Evolutionary conservation across 2,329 filamentous ascomycete species (phyloP).

Genomic region (Aspergillus viridinutans): DNA sequence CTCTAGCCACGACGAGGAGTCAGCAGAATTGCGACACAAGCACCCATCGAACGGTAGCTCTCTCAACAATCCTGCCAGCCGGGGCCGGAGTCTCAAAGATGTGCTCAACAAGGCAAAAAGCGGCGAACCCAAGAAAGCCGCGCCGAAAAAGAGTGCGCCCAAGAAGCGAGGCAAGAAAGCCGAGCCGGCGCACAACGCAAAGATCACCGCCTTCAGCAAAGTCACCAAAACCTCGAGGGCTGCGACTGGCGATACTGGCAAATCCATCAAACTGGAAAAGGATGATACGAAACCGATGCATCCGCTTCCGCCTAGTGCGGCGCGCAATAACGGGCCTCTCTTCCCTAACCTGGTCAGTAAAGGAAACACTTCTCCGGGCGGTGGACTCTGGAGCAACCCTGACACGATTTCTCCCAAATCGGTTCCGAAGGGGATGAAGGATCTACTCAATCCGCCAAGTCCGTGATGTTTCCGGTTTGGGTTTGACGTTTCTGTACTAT

Average conservation of each 20-base stretch:
- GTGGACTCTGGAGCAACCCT: constrained; percentile 10
- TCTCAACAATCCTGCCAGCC: constrained; percentile 27
- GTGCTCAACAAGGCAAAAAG: constrained; percentile 19
- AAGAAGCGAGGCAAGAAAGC: constrained; percentile 23
- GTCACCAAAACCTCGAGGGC: constrained; percentile 29
- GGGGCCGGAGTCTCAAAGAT: constrained; percentile 24
- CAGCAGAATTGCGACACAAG: constrained; percentile 20
- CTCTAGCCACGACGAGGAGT: constrained; percentile 37
- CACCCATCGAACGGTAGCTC: constrained; percentile 10
- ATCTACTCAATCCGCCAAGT: constrained; percentile 15
- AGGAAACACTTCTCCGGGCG: constrained; percentile 9
- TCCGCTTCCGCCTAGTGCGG: constrained; percentile 30
- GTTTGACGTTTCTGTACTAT: constrained; percentile 1
- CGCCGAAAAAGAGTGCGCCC: constrained; percentile 19
- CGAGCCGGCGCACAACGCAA: constrained; percentile 20
- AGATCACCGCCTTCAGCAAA: constrained; percentile 31
- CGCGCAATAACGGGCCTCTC: constrained; percentile 35
- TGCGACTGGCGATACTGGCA: constrained; percentile 13
- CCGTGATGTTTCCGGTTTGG: constrained; percentile 6
- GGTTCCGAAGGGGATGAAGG: constrained; percentile 21
- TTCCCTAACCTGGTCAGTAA: constrained; percentile 22
- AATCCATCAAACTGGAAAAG: constrained; percentile 23
- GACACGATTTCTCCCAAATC: constrained; percentile 23
- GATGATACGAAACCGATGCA: constrained; percentile 32
- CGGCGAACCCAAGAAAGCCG: constrained; percentile 15